A percentile compares a stretch with the other conserved stretches of the same genome.
Conservation (phyloP, 2,329 filamentous ascomycete species). For the Fusarium chaquense region DNA sequence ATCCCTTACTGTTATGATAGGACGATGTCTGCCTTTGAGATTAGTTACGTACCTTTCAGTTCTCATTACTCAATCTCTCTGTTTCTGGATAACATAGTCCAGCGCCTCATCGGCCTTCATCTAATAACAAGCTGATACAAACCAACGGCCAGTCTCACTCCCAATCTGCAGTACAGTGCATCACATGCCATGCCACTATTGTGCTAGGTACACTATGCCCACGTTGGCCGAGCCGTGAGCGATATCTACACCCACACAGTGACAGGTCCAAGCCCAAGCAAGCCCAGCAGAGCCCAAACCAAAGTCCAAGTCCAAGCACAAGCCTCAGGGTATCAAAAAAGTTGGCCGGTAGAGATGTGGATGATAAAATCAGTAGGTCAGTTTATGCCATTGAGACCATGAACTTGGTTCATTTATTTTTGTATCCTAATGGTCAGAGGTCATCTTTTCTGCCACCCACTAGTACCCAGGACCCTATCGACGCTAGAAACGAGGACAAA, state of each 20-base stretch:
- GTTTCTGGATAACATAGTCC: neutral
- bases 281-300: neutral
- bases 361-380: too few relatives aligned
- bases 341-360: too few relatives aligned
- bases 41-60: neutral
- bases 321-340: neutral
- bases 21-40: constrained; percentile 1
- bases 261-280: constrained; percentile 9
- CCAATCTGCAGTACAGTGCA: neutral
- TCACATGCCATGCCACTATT: neutral
- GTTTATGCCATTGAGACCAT: too few relatives aligned
- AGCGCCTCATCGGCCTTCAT: neutral
- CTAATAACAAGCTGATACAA: constrained; percentile 9
- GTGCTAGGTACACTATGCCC: neutral
- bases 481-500: constrained; percentile 41
- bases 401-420: too few relatives aligned
- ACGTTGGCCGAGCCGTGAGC: constrained; percentile 39
- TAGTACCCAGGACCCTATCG: constrained; percentile 12
- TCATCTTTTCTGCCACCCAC: too few relatives aligned
- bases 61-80: constrained; percentile 1
- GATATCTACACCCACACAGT: constrained; percentile 32
- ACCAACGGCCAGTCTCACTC: constrained; percentile 18
- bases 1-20: constrained; percentile 10
- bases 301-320: neutral
- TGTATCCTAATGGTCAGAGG: too few relatives aligned